phyloP scores from a whole-genome alignment of 1,284 basidiomycete species.

The Fistulina hepatica region DNA sequence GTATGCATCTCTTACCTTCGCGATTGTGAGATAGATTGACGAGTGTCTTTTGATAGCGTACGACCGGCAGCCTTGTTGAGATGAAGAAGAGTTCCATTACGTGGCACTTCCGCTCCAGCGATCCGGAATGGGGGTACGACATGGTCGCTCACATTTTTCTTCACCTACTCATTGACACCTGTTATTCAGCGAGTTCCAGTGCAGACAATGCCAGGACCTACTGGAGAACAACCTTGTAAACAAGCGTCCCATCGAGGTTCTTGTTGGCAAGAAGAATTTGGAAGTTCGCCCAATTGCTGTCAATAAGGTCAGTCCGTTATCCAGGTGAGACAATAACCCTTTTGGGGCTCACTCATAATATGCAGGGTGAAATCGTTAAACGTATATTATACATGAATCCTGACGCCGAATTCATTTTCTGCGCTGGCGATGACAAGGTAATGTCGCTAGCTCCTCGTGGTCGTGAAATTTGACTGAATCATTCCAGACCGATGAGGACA shows the following conservation, averaged over 20 bases:
- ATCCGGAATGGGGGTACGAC: constrained; percentile 91
- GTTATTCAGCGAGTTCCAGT: constrained; percentile 72
- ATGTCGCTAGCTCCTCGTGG: constrained; percentile 13
- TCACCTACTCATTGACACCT: no score
- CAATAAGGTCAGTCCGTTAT: constrained; percentile 59
- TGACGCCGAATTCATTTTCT: constrained; percentile 92
- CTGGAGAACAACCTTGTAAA: constrained; percentile 87
- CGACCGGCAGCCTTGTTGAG: constrained; percentile 93
- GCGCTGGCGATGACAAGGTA: constrained; percentile 96
- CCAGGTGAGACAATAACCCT: background rate
- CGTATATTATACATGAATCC: constrained; percentile 86
- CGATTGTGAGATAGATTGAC: constrained; percentile 4
- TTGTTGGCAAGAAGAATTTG: constrained; percentile 96
- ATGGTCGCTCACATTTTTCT: no score
- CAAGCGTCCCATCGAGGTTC: constrained; percentile 83
- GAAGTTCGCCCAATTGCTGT: constrained; percentile 92
- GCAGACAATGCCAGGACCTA: constrained; percentile 92
- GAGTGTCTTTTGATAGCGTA: constrained; percentile 37
- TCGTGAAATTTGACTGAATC: background rate
- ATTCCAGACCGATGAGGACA: constrained; percentile 81
- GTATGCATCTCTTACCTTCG: constrained; percentile 24
- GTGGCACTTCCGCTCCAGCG: constrained; percentile 92
- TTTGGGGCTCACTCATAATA: constrained; percentile 1
- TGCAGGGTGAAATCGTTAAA: constrained; percentile 89
- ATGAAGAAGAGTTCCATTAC: constrained; percentile 95